phyloP scores from a whole-genome alignment of 495 filamentous ascomycete genomes.

The Wilcoxina mikolae region DNA sequence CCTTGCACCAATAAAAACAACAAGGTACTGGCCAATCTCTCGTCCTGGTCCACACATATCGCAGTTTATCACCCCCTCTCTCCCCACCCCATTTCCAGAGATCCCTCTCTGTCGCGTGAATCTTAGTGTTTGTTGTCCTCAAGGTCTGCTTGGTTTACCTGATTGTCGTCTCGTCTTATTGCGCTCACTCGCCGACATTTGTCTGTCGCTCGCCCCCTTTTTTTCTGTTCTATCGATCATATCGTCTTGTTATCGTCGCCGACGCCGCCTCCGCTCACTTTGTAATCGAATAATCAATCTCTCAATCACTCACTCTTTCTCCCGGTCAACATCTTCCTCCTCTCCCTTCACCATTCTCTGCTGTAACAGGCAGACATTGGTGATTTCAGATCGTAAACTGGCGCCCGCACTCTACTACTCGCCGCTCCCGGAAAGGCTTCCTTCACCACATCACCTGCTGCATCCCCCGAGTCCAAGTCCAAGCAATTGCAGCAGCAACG shows the following conservation, averaged over 20 bases:
- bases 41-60: neutral
- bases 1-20: neutral
- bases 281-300: neutral
- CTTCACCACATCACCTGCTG: conserved; percentile 26
- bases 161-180: neutral
- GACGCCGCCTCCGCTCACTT: neutral
- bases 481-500: conserved; percentile 10
- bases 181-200: neutral
- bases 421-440: conserved; percentile 27
- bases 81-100: neutral
- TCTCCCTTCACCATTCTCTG: conserved; percentile 18
- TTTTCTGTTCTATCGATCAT: neutral
- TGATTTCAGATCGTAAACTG: conserved; percentile 27
- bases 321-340: too few species aligned
- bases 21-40: neutral
- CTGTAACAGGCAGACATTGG: conserved; percentile 26
- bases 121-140: neutral
- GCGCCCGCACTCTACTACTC: conserved; percentile 28
- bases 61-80: neutral
- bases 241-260: neutral
- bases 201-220: neutral
- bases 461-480: conserved; percentile 18
- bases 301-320: too few species aligned
- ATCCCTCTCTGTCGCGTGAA: neutral
- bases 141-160: neutral